A percentile compares a stretch with the other conserved stretches of the same genome.
Conservation (phyloP, 192 early-diverging fungal species). For the Helicostylum pulchrum region DNA sequence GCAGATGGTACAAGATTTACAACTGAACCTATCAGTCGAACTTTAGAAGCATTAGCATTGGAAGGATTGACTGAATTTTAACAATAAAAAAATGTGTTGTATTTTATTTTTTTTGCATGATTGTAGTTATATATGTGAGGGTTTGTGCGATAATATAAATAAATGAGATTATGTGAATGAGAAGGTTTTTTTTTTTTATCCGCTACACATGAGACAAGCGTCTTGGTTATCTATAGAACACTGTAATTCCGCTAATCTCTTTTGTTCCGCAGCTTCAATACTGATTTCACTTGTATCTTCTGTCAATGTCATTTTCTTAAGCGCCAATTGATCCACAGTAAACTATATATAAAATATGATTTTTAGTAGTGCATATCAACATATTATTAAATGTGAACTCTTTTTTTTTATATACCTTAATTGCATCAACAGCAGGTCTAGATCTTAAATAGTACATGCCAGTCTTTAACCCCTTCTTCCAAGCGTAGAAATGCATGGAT, state of each 20-base stretch:
- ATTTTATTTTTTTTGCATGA: background rate
- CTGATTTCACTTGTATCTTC: background rate
- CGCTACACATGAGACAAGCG: constrained; percentile 88
- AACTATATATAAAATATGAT: constrained; percentile 45
- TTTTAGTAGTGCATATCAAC: too few species aligned
- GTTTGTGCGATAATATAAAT: too few species aligned
- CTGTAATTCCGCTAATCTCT: constrained; percentile 27
- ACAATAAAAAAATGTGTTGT: background rate
- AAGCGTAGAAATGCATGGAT: constrained; percentile 97
- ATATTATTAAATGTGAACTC: background rate
- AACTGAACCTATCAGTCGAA: constrained; percentile 28
- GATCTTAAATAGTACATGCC: constrained; percentile 97
- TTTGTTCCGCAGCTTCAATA: constrained; percentile 26
- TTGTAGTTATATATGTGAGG: background rate
- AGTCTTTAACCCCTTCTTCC: constrained; percentile 96
- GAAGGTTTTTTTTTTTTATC: constrained; percentile 39
- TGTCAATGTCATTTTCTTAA: constrained; percentile 42
- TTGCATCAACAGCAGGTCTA: constrained; percentile 89
- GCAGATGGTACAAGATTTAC: constrained; percentile 20
- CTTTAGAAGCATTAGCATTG: constrained; percentile 41
- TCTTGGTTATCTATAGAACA: constrained; percentile 79
- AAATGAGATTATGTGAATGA: background rate
- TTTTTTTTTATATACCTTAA: constrained; percentile 57
- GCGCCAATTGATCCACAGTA: constrained; percentile 80
- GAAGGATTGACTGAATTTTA: constrained; percentile 37